A percentile compares a stretch with the other conserved stretches of the same genome.
phyloP scores from a whole-genome alignment of 305 asterid genomes.

The Fraxinus floribunda region DNA sequence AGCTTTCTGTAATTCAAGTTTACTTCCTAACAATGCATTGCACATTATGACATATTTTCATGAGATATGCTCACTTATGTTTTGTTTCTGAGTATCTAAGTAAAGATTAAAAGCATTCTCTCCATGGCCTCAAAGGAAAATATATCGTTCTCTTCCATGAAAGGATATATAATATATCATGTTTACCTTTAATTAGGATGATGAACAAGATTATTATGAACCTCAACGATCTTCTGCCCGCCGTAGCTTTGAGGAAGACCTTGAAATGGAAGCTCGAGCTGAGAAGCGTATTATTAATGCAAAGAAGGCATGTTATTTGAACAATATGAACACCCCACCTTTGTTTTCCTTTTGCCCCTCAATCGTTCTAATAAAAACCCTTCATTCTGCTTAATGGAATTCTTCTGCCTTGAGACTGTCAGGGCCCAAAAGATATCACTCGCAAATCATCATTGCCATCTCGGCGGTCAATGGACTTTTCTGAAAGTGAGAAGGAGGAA shows the following conservation, averaged over 20 bases:
- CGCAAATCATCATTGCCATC: slow-evolving; percentile 62
- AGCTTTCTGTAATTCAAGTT: slow-evolving; percentile 1
- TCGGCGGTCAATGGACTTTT: slow-evolving; percentile 66
- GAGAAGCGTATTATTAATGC: slow-evolving; percentile 92
- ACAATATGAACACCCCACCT: slow-evolving; percentile 9
- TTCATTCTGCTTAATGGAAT: slow-evolving; percentile 16
- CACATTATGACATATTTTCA: background rate
- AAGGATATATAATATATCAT: background rate
- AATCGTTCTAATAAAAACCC: slow-evolving; percentile 4
- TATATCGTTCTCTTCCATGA: background rate
- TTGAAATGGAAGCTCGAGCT: slow-evolving; percentile 91
- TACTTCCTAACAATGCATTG: background rate
- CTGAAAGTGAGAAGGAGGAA: slow-evolving; percentile 88
- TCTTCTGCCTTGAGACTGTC: slow-evolving; percentile 21
- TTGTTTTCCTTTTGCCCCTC: background rate
- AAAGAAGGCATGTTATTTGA: slow-evolving; percentile 63
- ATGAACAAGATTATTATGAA: slow-evolving; percentile 74
- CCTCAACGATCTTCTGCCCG: slow-evolving; percentile 66
- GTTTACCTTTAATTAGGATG: slow-evolving; percentile 55
- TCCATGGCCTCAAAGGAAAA: background rate
- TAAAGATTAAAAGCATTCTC: background rate
- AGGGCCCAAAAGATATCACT: slow-evolving; percentile 64
- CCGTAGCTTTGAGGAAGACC: slow-evolving; percentile 80
- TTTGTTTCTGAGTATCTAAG: background rate
- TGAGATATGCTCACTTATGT: background rate